Conservation (phyloP, 352 stramenopile species). For the Phytophthora europaea region DNA sequence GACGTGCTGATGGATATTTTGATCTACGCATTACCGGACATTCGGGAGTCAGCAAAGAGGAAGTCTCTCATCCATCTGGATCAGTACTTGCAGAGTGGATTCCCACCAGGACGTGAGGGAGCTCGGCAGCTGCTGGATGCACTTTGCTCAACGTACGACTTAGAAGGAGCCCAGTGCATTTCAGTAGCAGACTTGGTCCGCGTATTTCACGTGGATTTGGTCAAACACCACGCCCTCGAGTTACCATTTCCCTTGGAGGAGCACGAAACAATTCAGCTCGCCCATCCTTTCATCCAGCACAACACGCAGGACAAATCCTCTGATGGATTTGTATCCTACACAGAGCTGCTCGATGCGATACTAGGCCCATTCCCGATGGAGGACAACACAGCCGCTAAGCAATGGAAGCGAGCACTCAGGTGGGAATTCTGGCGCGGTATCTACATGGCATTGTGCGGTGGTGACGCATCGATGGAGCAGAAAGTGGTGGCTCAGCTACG, state of each 20-base stretch:
- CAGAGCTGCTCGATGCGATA: conserved; percentile 47
- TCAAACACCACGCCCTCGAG: conserved; percentile 41
- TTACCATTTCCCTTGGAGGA: conserved; percentile 48
- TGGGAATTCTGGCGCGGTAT: conserved; percentile 55
- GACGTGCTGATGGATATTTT: conserved; percentile 67
- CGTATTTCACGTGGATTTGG: conserved; percentile 51
- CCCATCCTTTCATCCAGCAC: conserved; percentile 28
- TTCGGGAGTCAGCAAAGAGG: conserved; percentile 29
- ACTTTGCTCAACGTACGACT: conserved; percentile 66
- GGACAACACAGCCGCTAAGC: not conserved
- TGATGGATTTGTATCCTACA: conserved; percentile 44
- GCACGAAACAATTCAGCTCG: conserved; percentile 46
- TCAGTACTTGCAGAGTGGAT: conserved; percentile 56
- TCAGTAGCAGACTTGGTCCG: conserved; percentile 46
- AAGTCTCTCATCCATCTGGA: conserved; percentile 37
- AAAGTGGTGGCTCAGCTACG: conserved; percentile 56
- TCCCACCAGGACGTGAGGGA: conserved; percentile 29
- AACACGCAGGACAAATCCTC: not conserved
- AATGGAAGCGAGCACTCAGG: conserved; percentile 21
- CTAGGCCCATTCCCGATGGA: conserved; percentile 26
- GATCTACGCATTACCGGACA: conserved; percentile 49
- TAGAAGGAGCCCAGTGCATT: conserved; percentile 45
- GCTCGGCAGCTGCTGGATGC: conserved; percentile 37
- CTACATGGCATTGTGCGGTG: conserved; percentile 46
- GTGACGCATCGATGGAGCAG: conserved; percentile 24